Conservation (phyloP, 805 yeast species). For the Torulaspora franciscae region DNA sequence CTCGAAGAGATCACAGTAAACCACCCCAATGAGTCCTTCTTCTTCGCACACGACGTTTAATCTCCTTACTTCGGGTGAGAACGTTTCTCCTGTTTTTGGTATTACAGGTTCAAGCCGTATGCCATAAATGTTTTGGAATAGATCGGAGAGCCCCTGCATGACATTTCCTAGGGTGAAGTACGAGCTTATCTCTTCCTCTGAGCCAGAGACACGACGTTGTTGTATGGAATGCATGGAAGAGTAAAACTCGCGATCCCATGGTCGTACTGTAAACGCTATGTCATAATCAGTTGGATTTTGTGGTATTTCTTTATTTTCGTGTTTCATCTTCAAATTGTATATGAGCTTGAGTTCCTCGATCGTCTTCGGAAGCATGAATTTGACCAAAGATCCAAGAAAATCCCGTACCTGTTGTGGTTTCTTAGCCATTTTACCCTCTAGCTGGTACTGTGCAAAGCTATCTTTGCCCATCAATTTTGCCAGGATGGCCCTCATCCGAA, state of each 20-base stretch:
- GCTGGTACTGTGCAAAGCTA: slow-evolving; percentile 73
- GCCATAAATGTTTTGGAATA: slow-evolving; percentile 71
- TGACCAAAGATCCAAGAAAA: slow-evolving; percentile 59
- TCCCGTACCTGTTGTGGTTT: slow-evolving; percentile 68
- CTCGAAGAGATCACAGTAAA: slow-evolving; percentile 84
- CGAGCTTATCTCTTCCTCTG: slow-evolving; percentile 49
- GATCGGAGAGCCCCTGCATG: slow-evolving; percentile 69
- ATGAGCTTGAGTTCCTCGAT: slow-evolving; percentile 52
- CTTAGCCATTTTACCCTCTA: slow-evolving; percentile 87
- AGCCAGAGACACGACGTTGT: slow-evolving; percentile 32
- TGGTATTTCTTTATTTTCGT: slow-evolving; percentile 16
- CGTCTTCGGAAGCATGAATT: slow-evolving; percentile 50
- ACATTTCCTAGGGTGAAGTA: slow-evolving; percentile 84
- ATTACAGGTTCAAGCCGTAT: slow-evolving; percentile 65
- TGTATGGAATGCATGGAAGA: slow-evolving; percentile 34
- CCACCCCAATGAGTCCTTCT: slow-evolving; percentile 65
- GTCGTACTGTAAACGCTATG: slow-evolving; percentile 50
- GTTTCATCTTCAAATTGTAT: slow-evolving; percentile 37
- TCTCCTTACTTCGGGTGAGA: slow-evolving; percentile 83
- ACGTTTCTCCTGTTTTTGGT: slow-evolving; percentile 68
- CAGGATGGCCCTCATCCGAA: slow-evolving; percentile 61
- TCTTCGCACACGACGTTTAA: slow-evolving; percentile 65
- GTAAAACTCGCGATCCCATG: slow-evolving; percentile 89
- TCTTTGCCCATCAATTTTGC: slow-evolving; percentile 68
- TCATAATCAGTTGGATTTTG: slow-evolving; percentile 35